A percentile compares a stretch with the other conserved stretches of the same genome.
Evolutionary conservation across 768 basidiomycete genomes (phyloP).

Genomic region (Lactarius akahatsu): DNA sequence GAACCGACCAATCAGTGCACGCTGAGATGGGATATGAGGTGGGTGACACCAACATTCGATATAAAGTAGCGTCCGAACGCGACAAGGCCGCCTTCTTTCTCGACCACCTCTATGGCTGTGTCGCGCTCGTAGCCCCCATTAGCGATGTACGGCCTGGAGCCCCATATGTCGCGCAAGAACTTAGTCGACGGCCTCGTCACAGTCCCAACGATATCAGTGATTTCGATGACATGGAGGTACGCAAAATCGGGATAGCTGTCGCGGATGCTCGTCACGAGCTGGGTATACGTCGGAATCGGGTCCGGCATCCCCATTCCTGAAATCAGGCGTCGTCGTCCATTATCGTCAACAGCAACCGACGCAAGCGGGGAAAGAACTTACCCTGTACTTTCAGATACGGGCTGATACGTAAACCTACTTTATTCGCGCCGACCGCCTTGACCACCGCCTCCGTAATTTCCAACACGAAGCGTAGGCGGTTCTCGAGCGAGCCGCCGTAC

Average conservation of each 20-base stretch:
- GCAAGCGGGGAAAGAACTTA: not conserved
- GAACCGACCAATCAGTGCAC: not conserved
- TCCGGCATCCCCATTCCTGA: conserved; percentile 27
- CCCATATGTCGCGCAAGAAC: conserved; percentile 32
- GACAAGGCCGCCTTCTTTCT: conserved; percentile 21
- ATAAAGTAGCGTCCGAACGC: conserved; percentile 21
- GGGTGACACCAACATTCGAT: conserved; percentile 14
- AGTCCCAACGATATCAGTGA: conserved; percentile 15
- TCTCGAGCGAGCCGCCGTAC: conserved; percentile 49
- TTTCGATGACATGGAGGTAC: conserved; percentile 38
- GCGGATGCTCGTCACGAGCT: conserved; percentile 33
- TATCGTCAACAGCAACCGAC: no score
- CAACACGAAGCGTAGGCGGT: conserved; percentile 42
- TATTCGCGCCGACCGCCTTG: conserved; percentile 40
- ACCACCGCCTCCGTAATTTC: conserved; percentile 40
- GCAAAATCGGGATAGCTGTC: conserved; percentile 21
- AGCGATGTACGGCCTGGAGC: conserved; percentile 27
- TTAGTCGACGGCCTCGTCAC: conserved; percentile 24
- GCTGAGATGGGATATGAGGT: not conserved
- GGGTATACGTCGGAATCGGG: conserved; percentile 33
- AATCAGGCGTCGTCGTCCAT: not conserved
- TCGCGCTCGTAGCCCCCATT: conserved; percentile 32
- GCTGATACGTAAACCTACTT: conserved; percentile 39
- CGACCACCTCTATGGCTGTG: conserved; percentile 26
- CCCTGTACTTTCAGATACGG: conserved; percentile 29